Conservation (phyloP, 2,329 filamentous ascomycete species). For the Penicillium sp. region DNA sequence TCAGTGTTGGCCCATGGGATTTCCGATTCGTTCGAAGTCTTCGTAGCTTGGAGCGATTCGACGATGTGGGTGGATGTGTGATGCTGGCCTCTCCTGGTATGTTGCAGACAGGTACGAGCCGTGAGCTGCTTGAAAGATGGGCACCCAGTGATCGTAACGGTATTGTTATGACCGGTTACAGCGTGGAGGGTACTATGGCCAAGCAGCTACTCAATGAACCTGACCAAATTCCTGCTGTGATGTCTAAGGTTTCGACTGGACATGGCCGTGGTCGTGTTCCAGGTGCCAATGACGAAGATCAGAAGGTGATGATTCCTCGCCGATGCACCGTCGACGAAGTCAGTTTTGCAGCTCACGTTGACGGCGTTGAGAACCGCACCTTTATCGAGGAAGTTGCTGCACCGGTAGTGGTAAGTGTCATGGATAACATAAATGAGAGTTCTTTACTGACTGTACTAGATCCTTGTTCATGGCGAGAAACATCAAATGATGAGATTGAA, state of each 20-base stretch:
- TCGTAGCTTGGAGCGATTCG: constrained; percentile 91
- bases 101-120: constrained; percentile 93
- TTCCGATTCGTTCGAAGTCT: constrained; percentile 92
- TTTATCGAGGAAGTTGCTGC: constrained; percentile 95
- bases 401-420: constrained; percentile 78
- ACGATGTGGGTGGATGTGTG: constrained; percentile 91
- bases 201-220: constrained; percentile 94
- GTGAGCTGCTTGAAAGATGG: constrained; percentile 92
- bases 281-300: constrained; percentile 67
- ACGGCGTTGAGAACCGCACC: constrained; percentile 91
- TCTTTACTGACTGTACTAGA: constrained; percentile 54
- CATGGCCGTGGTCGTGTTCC: constrained; percentile 61
- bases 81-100: constrained; percentile 98
- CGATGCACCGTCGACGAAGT: constrained; percentile 92
- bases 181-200: constrained; percentile 97
- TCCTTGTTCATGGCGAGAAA: constrained; percentile 94
- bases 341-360: constrained; percentile 95
- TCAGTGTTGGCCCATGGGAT: constrained; percentile 78
- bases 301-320: constrained; percentile 87
- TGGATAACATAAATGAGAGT: neutral
- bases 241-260: constrained; percentile 65
- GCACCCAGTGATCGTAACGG: constrained; percentile 95
- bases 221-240: constrained; percentile 91
- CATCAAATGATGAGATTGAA: constrained; percentile 98
- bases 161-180: constrained; percentile 98